Percentiles rank a stretch among this genome's conserved stretches.
Evolutionary conservation across 1,284 basidiomycete species (phyloP).

Genomic region (Cutaneotrichosporon dermatis): DNA sequence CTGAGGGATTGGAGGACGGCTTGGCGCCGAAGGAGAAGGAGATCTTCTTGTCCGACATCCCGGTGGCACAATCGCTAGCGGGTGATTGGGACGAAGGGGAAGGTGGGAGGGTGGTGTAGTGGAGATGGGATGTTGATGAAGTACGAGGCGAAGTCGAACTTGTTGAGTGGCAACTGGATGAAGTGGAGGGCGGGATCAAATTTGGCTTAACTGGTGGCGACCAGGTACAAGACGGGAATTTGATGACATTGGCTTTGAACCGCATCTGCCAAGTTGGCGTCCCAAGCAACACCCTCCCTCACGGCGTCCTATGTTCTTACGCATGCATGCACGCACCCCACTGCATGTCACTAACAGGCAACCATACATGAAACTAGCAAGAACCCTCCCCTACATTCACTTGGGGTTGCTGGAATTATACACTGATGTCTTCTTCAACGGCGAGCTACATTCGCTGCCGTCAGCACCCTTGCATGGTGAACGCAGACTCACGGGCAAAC

Average conservation of each 20-base stretch:
- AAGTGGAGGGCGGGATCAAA: background rate
- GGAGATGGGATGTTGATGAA: no score
- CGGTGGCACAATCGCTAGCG: background rate
- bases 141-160: no score
- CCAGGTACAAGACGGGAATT: no score
- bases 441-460: conserved; percentile 38
- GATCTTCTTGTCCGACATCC: conserved; percentile 34
- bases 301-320: no score
- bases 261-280: no score
- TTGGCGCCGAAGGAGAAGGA: conserved; percentile 41
- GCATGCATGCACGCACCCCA: no score
- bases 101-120: no score
- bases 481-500: conserved; percentile 42
- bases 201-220: background rate
- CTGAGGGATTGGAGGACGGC: background rate
- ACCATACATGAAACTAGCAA: background rate
- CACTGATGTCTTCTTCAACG: conserved; percentile 32
- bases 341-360: background rate
- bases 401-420: background rate
- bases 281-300: no score
- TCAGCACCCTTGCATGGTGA: background rate
- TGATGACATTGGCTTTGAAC: no score
- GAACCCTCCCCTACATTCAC: no score
- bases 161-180: background rate
- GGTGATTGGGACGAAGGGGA: background rate